Base-by-base conservation (phyloP, 2,329 filamentous ascomycete species). In the Curvularia hawaiiensis region DNA sequence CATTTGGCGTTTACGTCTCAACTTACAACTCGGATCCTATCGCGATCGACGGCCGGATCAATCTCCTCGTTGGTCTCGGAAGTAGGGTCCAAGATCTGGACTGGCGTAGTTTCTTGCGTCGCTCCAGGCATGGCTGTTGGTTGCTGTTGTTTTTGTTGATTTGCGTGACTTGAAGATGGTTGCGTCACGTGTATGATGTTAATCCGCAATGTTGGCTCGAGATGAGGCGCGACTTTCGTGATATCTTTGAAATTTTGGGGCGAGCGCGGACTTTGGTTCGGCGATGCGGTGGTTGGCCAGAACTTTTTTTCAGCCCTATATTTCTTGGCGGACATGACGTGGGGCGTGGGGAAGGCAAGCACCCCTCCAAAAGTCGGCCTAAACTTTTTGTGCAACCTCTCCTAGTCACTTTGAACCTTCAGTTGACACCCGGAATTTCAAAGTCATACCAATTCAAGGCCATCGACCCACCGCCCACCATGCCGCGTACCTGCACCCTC, bases 401-500 rank as follows among this genome's bases (percentile, higher is more conserved):
- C 43, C 41, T 47, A 30, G 4, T 46, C 47, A 38, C 53, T 22
- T 30, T n/a, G 9, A 12, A 18, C 30, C n/a, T 22, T 31, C 35
- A 28, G 33, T 56, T 41, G 41, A 33, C 46, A 8, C 18, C 30
- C 24, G 4, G 6, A 18, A 38, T 9, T 9, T 20, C 26, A 22
- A 44, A 40, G 26, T n/a, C 11, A 28, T 50, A 16, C 35, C 35
- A 9, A 30, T 26, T 14, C 39, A 26, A n/a, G 45, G 50, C 8
- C 3, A 12, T n/a, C 18, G 31, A 31, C 30, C 33, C 9, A 55
- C 49, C 49, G 55, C 61, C 61, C 57, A 71, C 58, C 28, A 75
- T 72, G 68, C 67, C 77, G 54, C 90, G 94, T 74, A 91, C 89
- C 77, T 88, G 91, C 50, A 86, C 88, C 53, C 81, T 98, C 68